Percentiles rank a stretch among this genome's conserved stretches.
These are phyloP conservation scores for Rhexocercosporidium sp. DNA, from an alignment of 2,329 filamentous ascomycete genomes.

Conservation along the genomic window DNA sequence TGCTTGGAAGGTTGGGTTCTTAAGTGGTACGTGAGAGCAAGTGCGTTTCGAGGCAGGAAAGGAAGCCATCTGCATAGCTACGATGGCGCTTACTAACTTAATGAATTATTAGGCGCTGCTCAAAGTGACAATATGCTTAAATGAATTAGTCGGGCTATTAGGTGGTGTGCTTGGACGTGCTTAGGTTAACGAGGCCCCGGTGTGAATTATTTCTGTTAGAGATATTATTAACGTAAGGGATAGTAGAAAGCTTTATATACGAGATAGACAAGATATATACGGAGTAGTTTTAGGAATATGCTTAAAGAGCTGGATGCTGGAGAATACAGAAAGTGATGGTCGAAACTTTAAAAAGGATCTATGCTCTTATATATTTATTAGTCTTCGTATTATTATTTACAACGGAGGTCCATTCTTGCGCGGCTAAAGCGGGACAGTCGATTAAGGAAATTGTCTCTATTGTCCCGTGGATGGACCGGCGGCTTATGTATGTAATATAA, in stretches of 20 bases:
- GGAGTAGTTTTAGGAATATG: conserved; percentile 14
- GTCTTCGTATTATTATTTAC: neutral
- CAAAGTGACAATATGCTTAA: neutral
- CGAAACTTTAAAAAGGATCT: neutral
- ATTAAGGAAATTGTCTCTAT: conserved; percentile 12
- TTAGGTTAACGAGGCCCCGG: neutral
- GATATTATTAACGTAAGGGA: neutral
- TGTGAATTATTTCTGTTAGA: neutral
- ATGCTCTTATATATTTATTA: neutral
- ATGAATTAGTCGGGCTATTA: neutral
- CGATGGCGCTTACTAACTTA: neutral
- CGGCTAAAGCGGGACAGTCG: neutral
- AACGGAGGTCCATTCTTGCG: conserved; percentile 3
- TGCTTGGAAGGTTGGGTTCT: neutral
- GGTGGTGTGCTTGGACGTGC: neutral
- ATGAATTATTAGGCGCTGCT: neutral
- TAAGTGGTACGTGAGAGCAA: neutral
- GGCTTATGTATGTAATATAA: neutral
- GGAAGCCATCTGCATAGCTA: neutral
- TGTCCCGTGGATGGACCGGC: conserved; percentile 6
- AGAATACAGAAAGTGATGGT: conserved; percentile 10
- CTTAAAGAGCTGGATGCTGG: conserved; percentile 13
- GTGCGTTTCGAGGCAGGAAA: conserved; percentile 16
- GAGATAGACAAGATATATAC: neutral
- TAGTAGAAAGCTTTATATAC: neutral